Conservation (phyloP, 2,329 filamentous ascomycete species). For the Alternaria arbusti region DNA sequence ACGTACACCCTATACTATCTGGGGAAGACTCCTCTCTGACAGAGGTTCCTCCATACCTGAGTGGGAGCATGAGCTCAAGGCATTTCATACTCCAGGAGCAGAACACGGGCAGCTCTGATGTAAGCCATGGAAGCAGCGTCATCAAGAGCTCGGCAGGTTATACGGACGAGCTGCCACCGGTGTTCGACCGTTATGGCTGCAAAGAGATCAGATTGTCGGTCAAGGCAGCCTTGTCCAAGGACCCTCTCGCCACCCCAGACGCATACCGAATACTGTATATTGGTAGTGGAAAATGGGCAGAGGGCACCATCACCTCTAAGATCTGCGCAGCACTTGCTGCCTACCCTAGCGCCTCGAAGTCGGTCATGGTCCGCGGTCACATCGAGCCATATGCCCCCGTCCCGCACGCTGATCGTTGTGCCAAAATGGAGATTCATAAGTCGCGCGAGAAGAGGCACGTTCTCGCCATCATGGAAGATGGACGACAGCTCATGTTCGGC, state of each 20-base stretch:
- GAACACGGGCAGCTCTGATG: constrained; percentile 10
- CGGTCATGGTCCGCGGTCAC: constrained; percentile 44
- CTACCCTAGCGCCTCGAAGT: constrained; percentile 40
- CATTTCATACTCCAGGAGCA: constrained; percentile 37
- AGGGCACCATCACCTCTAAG: constrained; percentile 36
- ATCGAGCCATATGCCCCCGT: constrained; percentile 40
- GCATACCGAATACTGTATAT: constrained; percentile 45
- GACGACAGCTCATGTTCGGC: constrained; percentile 30
- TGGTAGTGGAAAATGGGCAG: constrained; percentile 39
- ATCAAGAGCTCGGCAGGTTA: constrained; percentile 33
- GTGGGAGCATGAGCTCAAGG: constrained; percentile 26
- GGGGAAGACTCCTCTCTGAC: constrained; percentile 40
- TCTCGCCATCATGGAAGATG: constrained; percentile 31
- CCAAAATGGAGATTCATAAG: constrained; percentile 17
- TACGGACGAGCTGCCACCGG: constrained; percentile 26
- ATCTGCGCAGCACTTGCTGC: constrained; percentile 42
- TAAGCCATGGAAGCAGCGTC: constrained; percentile 26
- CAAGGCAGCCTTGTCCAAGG: constrained; percentile 34
- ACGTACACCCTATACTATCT: constrained; percentile 20
- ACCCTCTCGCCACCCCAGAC: constrained; percentile 30
- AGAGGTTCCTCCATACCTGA: constrained; percentile 32
- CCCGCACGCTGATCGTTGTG: constrained; percentile 38
- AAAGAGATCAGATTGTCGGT: constrained; percentile 37
- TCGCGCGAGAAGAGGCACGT: constrained; percentile 15
- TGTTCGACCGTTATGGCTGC: constrained; percentile 35